Percentiles rank a stretch among this genome's conserved stretches.
Conservation (phyloP, 2,329 filamentous ascomycete species). For the Thelonectria discophora region DNA sequence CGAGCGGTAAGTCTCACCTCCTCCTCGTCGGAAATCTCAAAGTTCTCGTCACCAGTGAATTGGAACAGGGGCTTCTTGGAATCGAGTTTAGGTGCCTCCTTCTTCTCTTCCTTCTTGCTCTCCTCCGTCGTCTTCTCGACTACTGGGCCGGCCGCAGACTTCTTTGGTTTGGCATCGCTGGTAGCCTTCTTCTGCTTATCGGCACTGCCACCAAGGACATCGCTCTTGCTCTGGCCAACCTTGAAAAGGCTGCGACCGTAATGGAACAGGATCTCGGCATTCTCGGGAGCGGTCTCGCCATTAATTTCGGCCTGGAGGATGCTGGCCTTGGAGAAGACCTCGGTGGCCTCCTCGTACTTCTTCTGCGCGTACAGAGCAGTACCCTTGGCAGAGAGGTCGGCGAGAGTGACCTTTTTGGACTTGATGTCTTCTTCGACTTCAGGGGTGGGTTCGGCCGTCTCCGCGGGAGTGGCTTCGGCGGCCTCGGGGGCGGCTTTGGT, state of each 20-base stretch:
- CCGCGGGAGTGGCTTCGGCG: slow-evolving; percentile 25
- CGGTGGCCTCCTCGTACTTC: slow-evolving; percentile 85
- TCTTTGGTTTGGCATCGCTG: slow-evolving; percentile 46
- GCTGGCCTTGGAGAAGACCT: slow-evolving; percentile 87
- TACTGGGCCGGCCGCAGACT: slow-evolving; percentile 50
- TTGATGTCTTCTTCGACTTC: slow-evolving; percentile 56
- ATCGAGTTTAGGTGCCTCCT: slow-evolving; percentile 46
- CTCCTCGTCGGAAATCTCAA: slow-evolving; percentile 82
- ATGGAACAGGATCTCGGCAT: slow-evolving; percentile 92
- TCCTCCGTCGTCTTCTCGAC: slow-evolving; percentile 57
- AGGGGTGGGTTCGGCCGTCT: slow-evolving; percentile 14
- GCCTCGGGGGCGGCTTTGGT: slow-evolving; percentile 31
- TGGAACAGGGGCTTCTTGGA: slow-evolving; percentile 84
- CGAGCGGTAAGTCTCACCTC: slow-evolving; percentile 50
- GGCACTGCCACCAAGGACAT: slow-evolving; percentile 88
- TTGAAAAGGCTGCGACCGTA: slow-evolving; percentile 96
- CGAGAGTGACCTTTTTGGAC: slow-evolving; percentile 71
- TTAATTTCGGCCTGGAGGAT: slow-evolving; percentile 91
- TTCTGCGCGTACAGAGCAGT: slow-evolving; percentile 88
- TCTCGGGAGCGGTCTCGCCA: slow-evolving; percentile 88
- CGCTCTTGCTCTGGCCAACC: slow-evolving; percentile 91
- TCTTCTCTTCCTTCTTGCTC: slow-evolving; percentile 53
- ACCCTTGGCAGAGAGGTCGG: slow-evolving; percentile 81
- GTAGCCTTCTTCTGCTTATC: slow-evolving; percentile 56
- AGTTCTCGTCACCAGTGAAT: slow-evolving; percentile 94